A percentile compares a stretch with the other conserved stretches of the same genome.
These are phyloP conservation scores for Barbatosphaeria neglecta DNA, from an alignment of 495 filamentous ascomycete species.

Conservation along the genomic window DNA sequence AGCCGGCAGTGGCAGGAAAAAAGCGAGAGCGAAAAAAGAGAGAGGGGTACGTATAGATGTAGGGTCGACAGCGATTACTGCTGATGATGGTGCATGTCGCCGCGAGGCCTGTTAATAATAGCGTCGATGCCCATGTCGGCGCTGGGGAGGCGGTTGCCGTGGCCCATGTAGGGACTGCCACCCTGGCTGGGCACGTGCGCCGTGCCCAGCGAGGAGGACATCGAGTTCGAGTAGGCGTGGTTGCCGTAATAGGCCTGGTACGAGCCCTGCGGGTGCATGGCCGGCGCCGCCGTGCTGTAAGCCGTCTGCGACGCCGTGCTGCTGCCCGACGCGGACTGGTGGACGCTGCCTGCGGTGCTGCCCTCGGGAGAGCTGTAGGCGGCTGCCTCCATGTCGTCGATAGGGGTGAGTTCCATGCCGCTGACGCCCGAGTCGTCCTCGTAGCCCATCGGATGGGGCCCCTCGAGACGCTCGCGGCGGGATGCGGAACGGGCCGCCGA, in stretches of 20 bases:
- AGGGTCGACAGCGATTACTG: neutral
- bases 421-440: conserved; percentile 39
- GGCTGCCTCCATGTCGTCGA: conserved; percentile 37
- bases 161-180: conserved; percentile 33
- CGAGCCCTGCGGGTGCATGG: conserved; percentile 14
- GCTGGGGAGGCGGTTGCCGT: conserved; percentile 35
- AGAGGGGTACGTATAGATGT: neutral
- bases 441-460: conserved; percentile 28
- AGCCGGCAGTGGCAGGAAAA: neutral
- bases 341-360: conserved; percentile 17
- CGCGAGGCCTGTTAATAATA: conserved; percentile 33
- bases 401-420: conserved; percentile 36
- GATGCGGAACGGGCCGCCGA: conserved; percentile 37
- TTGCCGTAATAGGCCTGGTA: conserved; percentile 12
- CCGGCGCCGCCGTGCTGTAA: conserved; percentile 4
- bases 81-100: neutral
- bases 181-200: conserved; percentile 22
- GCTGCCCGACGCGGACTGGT: conserved; percentile 14
- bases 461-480: conserved; percentile 39
- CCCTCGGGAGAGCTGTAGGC: conserved; percentile 36
- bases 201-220: conserved; percentile 25
- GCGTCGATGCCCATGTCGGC: conserved; percentile 46
- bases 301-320: conserved; percentile 16
- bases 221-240: conserved; percentile 31
- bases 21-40: conserved; percentile 1